These are phyloP conservation scores for Eucalyptus cladocalyx DNA, from an alignment of 345 rosid genomes.

Conservation along the genomic window DNA sequence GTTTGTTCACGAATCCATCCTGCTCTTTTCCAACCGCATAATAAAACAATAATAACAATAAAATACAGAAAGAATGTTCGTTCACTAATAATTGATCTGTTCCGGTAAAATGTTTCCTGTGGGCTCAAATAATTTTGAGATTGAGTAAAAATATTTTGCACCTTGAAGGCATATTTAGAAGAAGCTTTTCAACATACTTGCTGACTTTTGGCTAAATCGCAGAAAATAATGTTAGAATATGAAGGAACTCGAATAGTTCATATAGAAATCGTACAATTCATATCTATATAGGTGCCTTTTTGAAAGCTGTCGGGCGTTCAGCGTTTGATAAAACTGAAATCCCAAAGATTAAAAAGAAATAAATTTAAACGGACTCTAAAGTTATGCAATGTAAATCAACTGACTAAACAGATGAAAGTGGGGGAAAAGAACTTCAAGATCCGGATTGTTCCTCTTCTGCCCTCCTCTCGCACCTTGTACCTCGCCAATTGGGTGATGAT, in stretches of 20 bases:
- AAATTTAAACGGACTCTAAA: background rate
- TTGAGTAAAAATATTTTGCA: background rate
- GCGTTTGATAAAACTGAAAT: background rate
- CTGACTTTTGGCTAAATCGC: background rate
- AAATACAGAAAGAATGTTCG: background rate
- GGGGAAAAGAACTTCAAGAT: background rate
- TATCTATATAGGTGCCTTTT: background rate
- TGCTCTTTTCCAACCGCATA: background rate
- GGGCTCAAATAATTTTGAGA: background rate
- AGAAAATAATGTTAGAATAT: background rate
- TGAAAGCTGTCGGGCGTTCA: background rate
- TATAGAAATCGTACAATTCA: background rate
- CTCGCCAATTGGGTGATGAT: background rate
- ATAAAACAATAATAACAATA: background rate
- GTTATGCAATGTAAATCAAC: background rate
- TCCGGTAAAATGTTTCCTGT: background rate
- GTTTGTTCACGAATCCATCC: background rate
- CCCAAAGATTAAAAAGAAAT: background rate
- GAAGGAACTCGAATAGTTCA: background rate
- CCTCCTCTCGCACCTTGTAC: background rate
- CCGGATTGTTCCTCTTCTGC: background rate
- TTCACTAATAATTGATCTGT: background rate
- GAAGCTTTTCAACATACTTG: background rate
- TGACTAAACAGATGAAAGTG: background rate
- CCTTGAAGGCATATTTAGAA: background rate